Evolutionary conservation across 1,284 basidiomycete genomes (phyloP), one percentile per base, ranked within the genome.

Genomic region (Peniophora sp.): DNA sequence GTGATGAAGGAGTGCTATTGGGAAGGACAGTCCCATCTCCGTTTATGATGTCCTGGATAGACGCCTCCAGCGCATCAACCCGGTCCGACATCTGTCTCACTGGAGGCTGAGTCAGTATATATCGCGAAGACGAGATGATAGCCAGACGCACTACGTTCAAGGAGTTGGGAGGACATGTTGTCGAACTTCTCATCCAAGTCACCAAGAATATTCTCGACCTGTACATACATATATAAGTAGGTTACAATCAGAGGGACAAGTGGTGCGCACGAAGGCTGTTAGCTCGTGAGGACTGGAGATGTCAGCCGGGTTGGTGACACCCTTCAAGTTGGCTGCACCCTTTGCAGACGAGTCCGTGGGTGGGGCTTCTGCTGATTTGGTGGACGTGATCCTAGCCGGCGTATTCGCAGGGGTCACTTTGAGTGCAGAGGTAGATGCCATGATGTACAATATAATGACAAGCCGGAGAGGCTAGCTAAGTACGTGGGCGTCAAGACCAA

Each of bases 11-110:
- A 32, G 27, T 32, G 27, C 27, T 32, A 32, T 12, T 32, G 27
- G 27, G 27, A 5, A 32, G 27, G 5, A 32, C 16, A 16, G 38
- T 6, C 38, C 38, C 55, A 55, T 87, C 85, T 24, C 80, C 80
- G 56, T 82, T 89, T 58, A 91, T 90, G 49, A 91, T 87, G 61
- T 91, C 89, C 59, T 90, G 86, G 50, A 91, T 89, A 10, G 87
- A 81, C 19, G 80, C 77, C 63, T 91, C 89, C 23, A 91, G 71
- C 5, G 85, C 78, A 59, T 91, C 88, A n/a, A 91, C 88, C 45
- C 89, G 77, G 39, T 77, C 76, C 3, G 89, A 90, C 89, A 91
- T 91, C 62, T 89, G 84, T 50, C 70, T 75, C 89, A 91, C 88
- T 91, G 61, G 45, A 27, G 32, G 38, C 27, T 10, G 25, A 53